Percentiles rank a stretch among this genome's conserved stretches.
These are phyloP conservation scores for Rhizopogon rudus DNA, from an alignment of 768 basidiomycete genomes.

Conservation along the genomic window DNA sequence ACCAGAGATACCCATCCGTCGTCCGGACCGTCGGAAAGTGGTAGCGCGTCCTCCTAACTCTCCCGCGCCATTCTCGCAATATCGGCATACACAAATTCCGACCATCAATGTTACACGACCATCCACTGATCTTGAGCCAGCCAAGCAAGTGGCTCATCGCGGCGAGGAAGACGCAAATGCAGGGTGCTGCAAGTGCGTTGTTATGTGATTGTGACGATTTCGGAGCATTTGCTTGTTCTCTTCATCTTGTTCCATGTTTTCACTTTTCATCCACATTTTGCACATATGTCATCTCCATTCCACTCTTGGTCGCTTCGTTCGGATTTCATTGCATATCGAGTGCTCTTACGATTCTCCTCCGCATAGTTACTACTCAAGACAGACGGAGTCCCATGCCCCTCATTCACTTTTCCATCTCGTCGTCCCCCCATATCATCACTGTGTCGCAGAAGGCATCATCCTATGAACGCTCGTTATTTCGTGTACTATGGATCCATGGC, in stretches of 20 bases:
- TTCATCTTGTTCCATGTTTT: slow-evolving; percentile 17
- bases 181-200: slow-evolving; percentile 78
- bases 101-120: slow-evolving; percentile 25
- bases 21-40: slow-evolving; percentile 9
- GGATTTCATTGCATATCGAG: background rate
- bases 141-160: slow-evolving; percentile 21
- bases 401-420: background rate
- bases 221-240: slow-evolving; percentile 15
- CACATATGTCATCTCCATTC: slow-evolving; percentile 9
- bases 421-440: background rate
- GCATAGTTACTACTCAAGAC: background rate
- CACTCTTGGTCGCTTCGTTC: background rate
- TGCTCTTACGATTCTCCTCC: background rate
- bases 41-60: slow-evolving; percentile 37
- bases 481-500: slow-evolving; percentile 6
- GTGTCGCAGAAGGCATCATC: background rate
- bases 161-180: slow-evolving; percentile 46
- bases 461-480: slow-evolving; percentile 4
- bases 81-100: slow-evolving; percentile 30
- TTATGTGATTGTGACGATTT: slow-evolving; percentile 58
- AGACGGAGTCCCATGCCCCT: background rate
- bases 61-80: slow-evolving; percentile 62
- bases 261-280: slow-evolving; percentile 19
- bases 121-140: slow-evolving; percentile 22
- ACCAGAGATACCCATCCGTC: slow-evolving; percentile 24